These are phyloP conservation scores for Hymenoscyphus infarciens DNA, from an alignment of 2,329 filamentous ascomycete species.

Conservation along the genomic window DNA sequence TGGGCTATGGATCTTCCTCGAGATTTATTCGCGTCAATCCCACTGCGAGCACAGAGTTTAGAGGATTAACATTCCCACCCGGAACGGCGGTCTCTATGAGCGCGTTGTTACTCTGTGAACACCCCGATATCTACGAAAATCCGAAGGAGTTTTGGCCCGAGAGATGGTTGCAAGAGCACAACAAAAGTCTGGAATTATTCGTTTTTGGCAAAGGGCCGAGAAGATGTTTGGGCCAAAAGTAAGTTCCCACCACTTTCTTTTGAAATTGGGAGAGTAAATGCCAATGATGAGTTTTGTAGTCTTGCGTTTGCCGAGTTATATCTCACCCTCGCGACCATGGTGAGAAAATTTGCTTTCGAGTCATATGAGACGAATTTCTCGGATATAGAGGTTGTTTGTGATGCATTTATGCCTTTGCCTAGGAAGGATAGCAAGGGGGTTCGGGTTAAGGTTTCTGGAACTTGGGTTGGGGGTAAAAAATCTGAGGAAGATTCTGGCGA, in stretches of 20 bases:
- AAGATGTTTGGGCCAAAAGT: too few relatives aligned
- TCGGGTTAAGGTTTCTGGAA: too few relatives aligned
- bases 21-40: slow-evolving; percentile 1
- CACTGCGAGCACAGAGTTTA: neutral
- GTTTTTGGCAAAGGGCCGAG: too few relatives aligned
- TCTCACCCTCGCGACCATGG: neutral
- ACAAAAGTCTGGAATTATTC: neutral
- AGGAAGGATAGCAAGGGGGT: neutral
- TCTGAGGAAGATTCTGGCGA: too few relatives aligned
- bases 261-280: too few relatives aligned
- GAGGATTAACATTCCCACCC: neutral
- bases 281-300: too few relatives aligned
- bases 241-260: neutral
- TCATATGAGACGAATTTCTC: neutral
- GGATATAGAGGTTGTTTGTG: neutral
- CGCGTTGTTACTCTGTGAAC: neutral
- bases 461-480: too few relatives aligned
- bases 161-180: neutral
- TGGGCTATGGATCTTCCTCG: neutral
- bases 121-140: neutral
- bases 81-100: neutral
- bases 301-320: neutral
- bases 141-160: neutral
- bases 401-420: neutral
- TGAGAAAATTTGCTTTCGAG: neutral